Base-by-base conservation (phyloP, 495 filamentous ascomycete genomes). In the Cercophora newfieldiana region DNA sequence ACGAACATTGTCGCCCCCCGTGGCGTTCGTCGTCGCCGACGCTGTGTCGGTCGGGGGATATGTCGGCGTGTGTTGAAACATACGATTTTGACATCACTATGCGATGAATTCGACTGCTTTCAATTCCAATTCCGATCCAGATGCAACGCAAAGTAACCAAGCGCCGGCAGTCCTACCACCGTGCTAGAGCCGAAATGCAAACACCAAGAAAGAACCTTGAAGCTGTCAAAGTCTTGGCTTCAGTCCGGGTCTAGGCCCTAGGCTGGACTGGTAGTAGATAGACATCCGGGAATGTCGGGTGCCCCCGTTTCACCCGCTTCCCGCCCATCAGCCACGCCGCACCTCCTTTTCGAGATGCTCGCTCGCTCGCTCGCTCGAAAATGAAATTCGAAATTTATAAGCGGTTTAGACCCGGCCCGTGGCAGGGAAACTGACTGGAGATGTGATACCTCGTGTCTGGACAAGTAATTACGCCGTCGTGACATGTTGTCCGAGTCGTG, bases 261-360 rank as follows among this genome's bases (percentile, higher is more conserved):
- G n/a, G n/a, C n/a, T n/a, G n/a, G n/a, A n/a, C n/a, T n/a, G n/a
- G n/a, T n/a, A n/a, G n/a, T n/a, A n/a, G n/a, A n/a, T n/a, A n/a
- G n/a, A n/a, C n/a, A n/a, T n/a, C n/a, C 50, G 50, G 50, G 50
- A 53, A 26, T n/a, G 50, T 53, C 50, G 50, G 50, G n/a, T 53
- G n/a, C 50, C 50, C 7, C 50, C 50, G 50, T 53, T 22, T 53
- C n/a, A 53, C 24, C 50, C 50, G 50, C n/a, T 22, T 53, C 50
- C 50, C 50, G 50, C 50, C 24, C 50, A 22, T 53, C 19, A 53
- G 50, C 50, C 50, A 22, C 16, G 50, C 50, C n/a, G 50, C 50
- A 53, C 50, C 50, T 7, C 50, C 50, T 22, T 53, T 53, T 53
- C 14, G n/a, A n/a, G n/a, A n/a, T n/a, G n/a, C n/a, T n/a, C n/a